Percentiles rank a stretch among this genome's conserved stretches.
These are phyloP conservation scores for Artemisia annua DNA, from an alignment of 129 eudicot genomes.

Conservation along the genomic window DNA sequence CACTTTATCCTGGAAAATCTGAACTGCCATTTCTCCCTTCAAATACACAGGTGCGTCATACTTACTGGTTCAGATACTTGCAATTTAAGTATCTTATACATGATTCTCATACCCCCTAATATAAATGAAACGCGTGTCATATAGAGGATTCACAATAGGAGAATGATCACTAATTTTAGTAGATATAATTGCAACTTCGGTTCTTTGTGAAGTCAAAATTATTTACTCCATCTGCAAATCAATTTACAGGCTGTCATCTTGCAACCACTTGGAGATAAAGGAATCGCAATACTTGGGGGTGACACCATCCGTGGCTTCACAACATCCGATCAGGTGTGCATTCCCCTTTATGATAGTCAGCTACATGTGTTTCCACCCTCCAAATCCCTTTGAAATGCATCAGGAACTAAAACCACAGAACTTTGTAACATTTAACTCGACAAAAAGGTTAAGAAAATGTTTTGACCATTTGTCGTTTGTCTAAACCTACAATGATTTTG, in stretches of 20 bases:
- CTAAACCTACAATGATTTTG: conserved; percentile 1
- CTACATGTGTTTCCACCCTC: conserved; percentile 3
- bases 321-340: conserved; percentile 85
- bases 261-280: conserved; percentile 92
- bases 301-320: conserved; percentile 97
- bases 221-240: conserved; percentile 9
- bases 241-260: conserved; percentile 77
- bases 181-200: conserved; percentile 1
- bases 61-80: conserved; percentile 10
- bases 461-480: background rate
- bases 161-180: conserved; percentile 1
- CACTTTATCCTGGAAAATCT: conserved; percentile 92
- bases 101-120: background rate
- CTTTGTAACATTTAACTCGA: conserved; percentile 4
- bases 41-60: conserved; percentile 74
- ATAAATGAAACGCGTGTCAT: background rate
- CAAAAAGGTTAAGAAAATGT: background rate
- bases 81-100: conserved; percentile 3
- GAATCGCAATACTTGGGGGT: conserved; percentile 86
- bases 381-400: conserved; percentile 3
- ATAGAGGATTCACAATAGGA: conserved; percentile 2
- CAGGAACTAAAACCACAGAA: background rate
- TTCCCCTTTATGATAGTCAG: conserved; percentile 17
- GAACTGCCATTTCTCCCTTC: conserved; percentile 91
- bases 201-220: background rate